Percentiles rank a stretch among this genome's conserved stretches.
phyloP scores from a whole-genome alignment of 2,329 filamentous ascomycete genomes.

The Gnomoniopsis smithogilvyi region DNA sequence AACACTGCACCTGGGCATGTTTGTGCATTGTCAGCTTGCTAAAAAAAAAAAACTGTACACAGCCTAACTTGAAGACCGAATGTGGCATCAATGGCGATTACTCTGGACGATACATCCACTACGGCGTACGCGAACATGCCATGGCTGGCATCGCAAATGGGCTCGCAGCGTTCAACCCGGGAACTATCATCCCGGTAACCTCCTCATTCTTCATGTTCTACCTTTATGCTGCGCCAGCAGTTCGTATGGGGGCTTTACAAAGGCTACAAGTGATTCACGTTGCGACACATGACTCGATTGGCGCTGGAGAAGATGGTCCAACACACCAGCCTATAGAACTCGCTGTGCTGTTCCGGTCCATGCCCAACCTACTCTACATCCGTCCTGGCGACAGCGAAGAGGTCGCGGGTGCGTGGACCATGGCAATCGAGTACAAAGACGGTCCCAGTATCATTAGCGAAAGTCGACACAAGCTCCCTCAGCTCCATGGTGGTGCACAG shows the following conservation, averaged over 20 bases:
- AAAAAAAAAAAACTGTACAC: not conserved
- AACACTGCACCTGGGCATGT: not conserved
- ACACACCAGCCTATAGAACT: constrained; percentile 55
- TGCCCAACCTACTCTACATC: constrained; percentile 53
- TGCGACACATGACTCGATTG: constrained; percentile 53
- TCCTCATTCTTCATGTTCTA: constrained; percentile 59
- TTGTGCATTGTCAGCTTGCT: not conserved
- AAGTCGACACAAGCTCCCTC: constrained; percentile 36
- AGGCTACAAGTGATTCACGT: constrained; percentile 47
- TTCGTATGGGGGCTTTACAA: constrained; percentile 52
- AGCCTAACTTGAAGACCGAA: constrained; percentile 21
- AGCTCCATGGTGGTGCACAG: constrained; percentile 23
- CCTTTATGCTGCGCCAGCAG: constrained; percentile 43
- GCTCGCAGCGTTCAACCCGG: constrained; percentile 50
- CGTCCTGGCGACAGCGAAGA: constrained; percentile 53
- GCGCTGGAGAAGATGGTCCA: constrained; percentile 51
- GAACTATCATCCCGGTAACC: constrained; percentile 52
- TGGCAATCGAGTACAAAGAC: constrained; percentile 31
- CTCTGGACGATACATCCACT: constrained; percentile 55
- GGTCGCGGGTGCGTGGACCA: constrained; percentile 40
- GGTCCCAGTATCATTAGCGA: constrained; percentile 42
- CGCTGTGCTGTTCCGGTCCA: constrained; percentile 47
- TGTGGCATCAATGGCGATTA: constrained; percentile 41
- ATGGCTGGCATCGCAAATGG: constrained; percentile 59
- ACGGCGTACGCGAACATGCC: constrained; percentile 59